Percentiles rank a stretch among this genome's conserved stretches.
phyloP scores from a whole-genome alignment of 495 filamentous ascomycete species.

The Glarea lozoyensis region DNA sequence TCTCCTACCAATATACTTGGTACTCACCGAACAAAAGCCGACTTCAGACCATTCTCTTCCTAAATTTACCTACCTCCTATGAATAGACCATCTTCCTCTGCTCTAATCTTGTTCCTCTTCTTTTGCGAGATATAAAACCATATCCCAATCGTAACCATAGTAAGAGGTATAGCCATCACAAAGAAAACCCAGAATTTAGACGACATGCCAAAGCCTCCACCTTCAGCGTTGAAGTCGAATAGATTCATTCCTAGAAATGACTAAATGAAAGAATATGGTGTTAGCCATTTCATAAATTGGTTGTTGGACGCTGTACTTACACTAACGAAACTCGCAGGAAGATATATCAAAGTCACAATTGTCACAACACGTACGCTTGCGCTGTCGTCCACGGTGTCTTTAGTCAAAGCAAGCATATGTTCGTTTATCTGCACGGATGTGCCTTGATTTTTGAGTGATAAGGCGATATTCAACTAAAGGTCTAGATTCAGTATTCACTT shows the following conservation, averaged over 20 bases:
- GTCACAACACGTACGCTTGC: slow-evolving; percentile 1
- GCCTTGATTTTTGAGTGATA: slow-evolving; percentile 1
- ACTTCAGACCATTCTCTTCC: no score
- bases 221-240: slow-evolving; percentile 17
- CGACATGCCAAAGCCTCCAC: slow-evolving; percentile 14
- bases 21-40: no score
- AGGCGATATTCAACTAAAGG: neutral
- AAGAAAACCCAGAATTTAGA: slow-evolving; percentile 30
- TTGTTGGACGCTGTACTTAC: neutral
- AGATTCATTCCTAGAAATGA: slow-evolving; percentile 32
- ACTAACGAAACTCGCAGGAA: slow-evolving; percentile 1
- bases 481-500: neutral
- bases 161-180: slow-evolving; percentile 19
- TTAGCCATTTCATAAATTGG: neutral
- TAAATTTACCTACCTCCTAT: no score
- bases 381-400: slow-evolving; percentile 8
- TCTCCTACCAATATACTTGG: no score
- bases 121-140: slow-evolving; percentile 12
- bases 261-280: slow-evolving; percentile 7
- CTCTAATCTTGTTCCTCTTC: neutral
- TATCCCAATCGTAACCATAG: slow-evolving; percentile 17
- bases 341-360: slow-evolving; percentile 3
- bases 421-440: slow-evolving; percentile 1
- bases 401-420: neutral
- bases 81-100: neutral